A percentile compares a stretch with the other conserved stretches of the same genome.
Evolutionary conservation across 1,284 basidiomycete genomes (phyloP).

Genomic region (Pterula multifida): DNA sequence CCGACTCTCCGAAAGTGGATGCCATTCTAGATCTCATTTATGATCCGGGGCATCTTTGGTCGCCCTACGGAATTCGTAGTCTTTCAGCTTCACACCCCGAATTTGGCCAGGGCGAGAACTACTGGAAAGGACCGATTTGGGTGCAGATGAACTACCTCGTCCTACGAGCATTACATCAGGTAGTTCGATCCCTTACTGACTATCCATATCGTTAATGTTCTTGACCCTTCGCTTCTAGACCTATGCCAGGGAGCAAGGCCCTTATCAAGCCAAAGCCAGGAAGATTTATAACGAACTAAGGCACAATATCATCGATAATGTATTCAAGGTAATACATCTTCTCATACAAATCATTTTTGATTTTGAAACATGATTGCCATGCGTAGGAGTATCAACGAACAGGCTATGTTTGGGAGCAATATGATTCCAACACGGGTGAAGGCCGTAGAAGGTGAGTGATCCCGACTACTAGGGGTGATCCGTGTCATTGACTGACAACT

Average conservation of each 20-base stretch:
- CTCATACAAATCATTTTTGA: not conserved
- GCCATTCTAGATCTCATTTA: conserved; percentile 69
- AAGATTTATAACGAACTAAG: conserved; percentile 74
- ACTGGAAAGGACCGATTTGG: conserved; percentile 96
- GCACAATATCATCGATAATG: conserved; percentile 76
- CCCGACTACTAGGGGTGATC: conserved; percentile 6
- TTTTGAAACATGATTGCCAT: conserved; percentile 6
- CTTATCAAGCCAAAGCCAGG: conserved; percentile 61
- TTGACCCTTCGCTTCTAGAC: conserved; percentile 43
- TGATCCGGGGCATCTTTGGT: conserved; percentile 83
- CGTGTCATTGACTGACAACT: conserved; percentile 7
- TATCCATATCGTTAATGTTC: conserved; percentile 6
- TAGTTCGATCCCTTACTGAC: conserved; percentile 20
- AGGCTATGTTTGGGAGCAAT: conserved; percentile 95
- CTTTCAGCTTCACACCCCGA: conserved; percentile 75
- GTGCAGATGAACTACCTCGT: conserved; percentile 92
- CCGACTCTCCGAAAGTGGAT: conserved; percentile 68
- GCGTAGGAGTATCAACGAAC: conserved; percentile 82
- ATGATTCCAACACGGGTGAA: conserved; percentile 73
- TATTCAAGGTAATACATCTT: conserved; percentile 50
- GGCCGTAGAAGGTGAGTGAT: conserved; percentile 69
- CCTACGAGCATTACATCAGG: conserved; percentile 67
- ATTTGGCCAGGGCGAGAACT: conserved; percentile 88
- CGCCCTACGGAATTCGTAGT: conserved; percentile 79
- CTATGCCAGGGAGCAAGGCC: conserved; percentile 72